phyloP scores from a whole-genome alignment of 176 grass and related monocot species.

The Zea mays region Zm-B73-REFERENCE-NAM-5.0 NC_050096.1:206399501-206400000 shows the following conservation, averaged over 20 bases:
- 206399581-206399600: slow-evolving; percentile 59
- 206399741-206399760: slow-evolving; percentile 82
- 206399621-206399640: slow-evolving; percentile 59
- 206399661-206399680: slow-evolving; percentile 74
- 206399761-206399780: slow-evolving; percentile 65
- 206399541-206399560: slow-evolving; percentile 93
- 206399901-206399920: slow-evolving; percentile 86
- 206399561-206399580: slow-evolving; percentile 85
- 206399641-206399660: slow-evolving; percentile 58
- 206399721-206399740: slow-evolving; percentile 81
- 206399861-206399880: slow-evolving; percentile 68
- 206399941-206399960: slow-evolving; percentile 69
- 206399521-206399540: slow-evolving; percentile 76
- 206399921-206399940: slow-evolving; percentile 65
- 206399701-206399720: slow-evolving; percentile 80
- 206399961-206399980: slow-evolving; percentile 64
- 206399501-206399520: slow-evolving; percentile 70
- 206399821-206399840: slow-evolving; percentile 89
- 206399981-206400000: slow-evolving; percentile 62
- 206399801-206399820: slow-evolving; percentile 92
- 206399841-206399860: slow-evolving; percentile 81
- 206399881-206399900: slow-evolving; percentile 56
- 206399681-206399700: slow-evolving; percentile 78
- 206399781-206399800: slow-evolving; percentile 93
- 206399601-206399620: slow-evolving; percentile 60